Evolutionary conservation across 2,329 filamentous ascomycete genomes (phyloP), one percentile per base, ranked within the genome.

Genomic region (Sclerotinia glacialis): DNA sequence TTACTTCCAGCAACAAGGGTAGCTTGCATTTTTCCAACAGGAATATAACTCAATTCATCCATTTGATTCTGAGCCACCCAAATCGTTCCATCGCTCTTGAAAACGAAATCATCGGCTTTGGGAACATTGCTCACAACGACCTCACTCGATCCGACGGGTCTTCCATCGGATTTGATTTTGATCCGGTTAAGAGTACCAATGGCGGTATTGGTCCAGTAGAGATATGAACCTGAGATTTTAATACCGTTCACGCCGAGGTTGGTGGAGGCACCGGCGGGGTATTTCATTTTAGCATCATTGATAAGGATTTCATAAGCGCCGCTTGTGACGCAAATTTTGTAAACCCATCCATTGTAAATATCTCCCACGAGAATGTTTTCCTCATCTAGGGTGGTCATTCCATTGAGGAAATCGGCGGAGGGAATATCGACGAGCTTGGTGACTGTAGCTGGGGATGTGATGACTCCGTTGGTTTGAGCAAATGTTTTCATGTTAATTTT

Each of bases 141-240:
- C 7, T 31, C n/a, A 5, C 67, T 67, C 1, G 26, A 28, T 1
- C 67, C 70, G 6, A 64, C 56, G 2, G 72, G 64, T 11, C 47
- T 62, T 7, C 73, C 72, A 8, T 67, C 40, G 40, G 49, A 75
- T 71, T 5, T 49, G 53, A 40, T 59, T 28, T 59, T 34, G 12
- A 75, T 67, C 11, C 61, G 68, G 53, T 70, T 70, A 2, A 76
- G 67, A 21, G 63, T 70, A 1, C 69, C 71, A 3, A 70, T 59
- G 18, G 69, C 71, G 16, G 71, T 67, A 37, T 76, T 76, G 40
- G 73, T 70, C 62, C 70, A 76, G 68, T 75, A 76, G 4, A 76
- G 71, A 34, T 65, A 66, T 14, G 54, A 47, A 9, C 68, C 64
- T 0, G 65, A 67, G 40, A 77, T 70, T 70, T 76, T 70, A 34